Conservation (phyloP, 305 asterid species). For the Striga hermonthica region DNA sequence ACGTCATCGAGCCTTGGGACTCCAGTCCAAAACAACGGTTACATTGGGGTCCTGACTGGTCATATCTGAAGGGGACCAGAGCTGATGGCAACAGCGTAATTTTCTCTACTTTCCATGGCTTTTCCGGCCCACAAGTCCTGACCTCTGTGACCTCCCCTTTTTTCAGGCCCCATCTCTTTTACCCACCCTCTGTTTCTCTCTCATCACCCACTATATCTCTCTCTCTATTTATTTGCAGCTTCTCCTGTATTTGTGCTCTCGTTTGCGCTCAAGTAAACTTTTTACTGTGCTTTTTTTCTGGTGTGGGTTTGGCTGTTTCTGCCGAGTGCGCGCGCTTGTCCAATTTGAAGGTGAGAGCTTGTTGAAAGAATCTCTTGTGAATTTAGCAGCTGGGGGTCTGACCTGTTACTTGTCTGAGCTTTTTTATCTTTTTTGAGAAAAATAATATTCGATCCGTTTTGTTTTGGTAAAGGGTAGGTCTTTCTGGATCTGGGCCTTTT, state of each 20-base stretch:
- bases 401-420: neutral
- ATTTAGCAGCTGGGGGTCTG: too few relatives aligned
- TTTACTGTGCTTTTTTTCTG: constrained; percentile 17
- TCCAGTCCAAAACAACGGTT: constrained; percentile 37
- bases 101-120: constrained; percentile 1
- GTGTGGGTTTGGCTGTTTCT: constrained; percentile 12
- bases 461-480: constrained; percentile 27
- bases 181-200: constrained; percentile 30
- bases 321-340: constrained; percentile 4
- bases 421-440: neutral
- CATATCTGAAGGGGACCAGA: constrained; percentile 28
- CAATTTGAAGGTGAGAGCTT: constrained; percentile 25
- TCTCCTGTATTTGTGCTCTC: constrained; percentile 16
- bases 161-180: constrained; percentile 22
- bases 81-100: constrained; percentile 26
- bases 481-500: constrained; percentile 32
- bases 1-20: constrained; percentile 29
- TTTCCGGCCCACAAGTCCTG: constrained; percentile 3
- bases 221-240: constrained; percentile 26
- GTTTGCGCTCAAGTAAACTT: neutral
- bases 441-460: neutral
- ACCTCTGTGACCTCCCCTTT: constrained; percentile 7
- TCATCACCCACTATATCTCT: constrained; percentile 8
- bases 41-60: constrained; percentile 39
- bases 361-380: neutral